Evolutionary conservation across 768 basidiomycete species (phyloP), one percentile per base, ranked within the genome.

Genomic region (Tricholoma terreum): DNA sequence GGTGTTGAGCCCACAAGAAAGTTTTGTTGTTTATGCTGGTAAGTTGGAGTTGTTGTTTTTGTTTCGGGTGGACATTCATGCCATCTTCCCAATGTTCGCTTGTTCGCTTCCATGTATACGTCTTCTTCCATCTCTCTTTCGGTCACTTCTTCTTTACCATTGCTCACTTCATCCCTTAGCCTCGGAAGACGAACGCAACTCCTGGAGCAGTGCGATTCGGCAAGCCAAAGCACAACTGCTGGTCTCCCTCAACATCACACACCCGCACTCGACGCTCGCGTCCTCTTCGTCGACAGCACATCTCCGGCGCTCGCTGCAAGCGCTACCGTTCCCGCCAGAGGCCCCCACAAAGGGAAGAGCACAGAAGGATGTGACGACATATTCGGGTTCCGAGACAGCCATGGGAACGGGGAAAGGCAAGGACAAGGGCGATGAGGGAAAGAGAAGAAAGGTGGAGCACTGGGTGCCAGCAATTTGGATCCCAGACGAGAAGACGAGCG

Each of bases 381-480:
- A 27, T 6, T 27, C 24, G 24, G 24, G 24, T 2, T 27, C 6
- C 6, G 24, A 27, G 3, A 6, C 24, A 27, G 24, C 2, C 3
- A 6, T 2, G 24, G 24, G 14, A n/a, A 48, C 15, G 24, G 46
- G 24, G 31, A 58, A 57, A 38, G 58, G 51, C 2, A 69, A 68
- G 55, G 59, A 59, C 33, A 49, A 46, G 33, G 46, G 55, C 43
- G 60, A 58, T 38, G 24, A 52, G 52, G 75, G 79, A 61, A 73
- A 77, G 62, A 68, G 84, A 40, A 76, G 78, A 9, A 80, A 75
- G 65, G 87, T 89, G 54, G 89, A 90, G 45, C 84, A 90, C 69
- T 96, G 93, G 76, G 84, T 93, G 1, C 94, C 94, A 4, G 89
- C 94, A 0, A 83, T 96, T 22, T 97, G 94, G 94, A 86, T 95